phyloP scores from a whole-genome alignment of 805 yeast genomes.

The Saturnispora mendoncae region DNA sequence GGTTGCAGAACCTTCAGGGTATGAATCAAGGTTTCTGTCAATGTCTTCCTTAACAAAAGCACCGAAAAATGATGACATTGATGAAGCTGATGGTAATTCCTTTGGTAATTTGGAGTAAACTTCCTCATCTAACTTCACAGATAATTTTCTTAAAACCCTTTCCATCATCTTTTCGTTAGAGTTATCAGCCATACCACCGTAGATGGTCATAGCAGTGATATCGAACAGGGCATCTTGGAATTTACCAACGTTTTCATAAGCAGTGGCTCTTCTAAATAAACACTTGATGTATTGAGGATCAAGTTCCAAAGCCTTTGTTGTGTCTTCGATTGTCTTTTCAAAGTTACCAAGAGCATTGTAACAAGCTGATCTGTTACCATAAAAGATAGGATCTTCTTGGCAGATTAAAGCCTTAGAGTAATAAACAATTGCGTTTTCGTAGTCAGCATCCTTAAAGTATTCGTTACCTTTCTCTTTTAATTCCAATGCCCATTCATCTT shows the following conservation, averaged over 20 bases:
- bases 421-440: conserved; percentile 65
- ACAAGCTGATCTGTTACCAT: conserved; percentile 95
- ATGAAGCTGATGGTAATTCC: conserved; percentile 72
- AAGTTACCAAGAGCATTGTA: conserved; percentile 72
- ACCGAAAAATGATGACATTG: conserved; percentile 77
- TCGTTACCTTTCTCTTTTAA: conserved; percentile 88
- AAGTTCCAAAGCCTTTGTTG: conserved; percentile 74
- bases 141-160: conserved; percentile 72
- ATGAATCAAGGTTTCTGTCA: conserved; percentile 36
- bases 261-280: conserved; percentile 84
- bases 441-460: conserved; percentile 61
- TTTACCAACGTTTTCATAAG: conserved; percentile 72
- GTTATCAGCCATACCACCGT: conserved; percentile 69
- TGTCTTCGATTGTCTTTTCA: conserved; percentile 80
- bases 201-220: conserved; percentile 77
- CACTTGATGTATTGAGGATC: conserved; percentile 91
- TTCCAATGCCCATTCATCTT: conserved; percentile 56
- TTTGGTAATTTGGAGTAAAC: conserved; percentile 42
- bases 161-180: conserved; percentile 75
- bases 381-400: conserved; percentile 79
- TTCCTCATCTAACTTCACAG: conserved; percentile 62
- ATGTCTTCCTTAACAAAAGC: conserved; percentile 58
- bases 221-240: conserved; percentile 86
- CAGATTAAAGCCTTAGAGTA: conserved; percentile 72
- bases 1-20: conserved; percentile 53